A percentile compares a stretch with the other conserved stretches of the same genome.
Evolutionary conservation across 2,329 filamentous ascomycete genomes (phyloP).

Genomic region (Sporothrix brunneoviolacea): DNA sequence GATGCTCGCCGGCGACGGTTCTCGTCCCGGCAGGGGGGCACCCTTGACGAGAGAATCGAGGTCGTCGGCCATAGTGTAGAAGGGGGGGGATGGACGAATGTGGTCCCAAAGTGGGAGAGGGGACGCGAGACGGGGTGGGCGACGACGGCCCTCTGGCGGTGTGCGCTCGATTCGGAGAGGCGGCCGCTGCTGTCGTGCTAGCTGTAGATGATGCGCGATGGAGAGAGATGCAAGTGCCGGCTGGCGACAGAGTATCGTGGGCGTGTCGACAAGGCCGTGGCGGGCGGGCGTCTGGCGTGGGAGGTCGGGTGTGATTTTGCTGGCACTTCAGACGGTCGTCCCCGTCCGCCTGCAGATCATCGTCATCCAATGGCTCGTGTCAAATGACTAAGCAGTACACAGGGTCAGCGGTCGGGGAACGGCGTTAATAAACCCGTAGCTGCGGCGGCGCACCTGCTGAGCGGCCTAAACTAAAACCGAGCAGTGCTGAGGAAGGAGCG

Average conservation of each 20-base stretch:
- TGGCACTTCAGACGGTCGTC: too few species aligned
- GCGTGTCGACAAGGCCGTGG: not conserved
- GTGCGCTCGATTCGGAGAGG: not conserved
- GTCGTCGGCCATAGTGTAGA: slow-evolving; percentile 50
- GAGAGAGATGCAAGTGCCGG: too few species aligned
- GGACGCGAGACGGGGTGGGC: not conserved
- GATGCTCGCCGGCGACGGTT: slow-evolving; percentile 20
- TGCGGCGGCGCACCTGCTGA: too few species aligned
- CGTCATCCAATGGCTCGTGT: slow-evolving; percentile 11
- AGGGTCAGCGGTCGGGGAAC: too few species aligned
- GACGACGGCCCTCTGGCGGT: not conserved
- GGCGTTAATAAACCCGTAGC: too few species aligned
- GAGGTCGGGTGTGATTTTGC: too few species aligned
- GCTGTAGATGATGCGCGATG: too few species aligned
- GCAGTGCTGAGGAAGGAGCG: too few species aligned
- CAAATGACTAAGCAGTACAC: slow-evolving; percentile 13
- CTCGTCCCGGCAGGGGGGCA: slow-evolving; percentile 58
- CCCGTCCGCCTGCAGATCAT: not conserved
- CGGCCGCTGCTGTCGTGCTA: too few species aligned
- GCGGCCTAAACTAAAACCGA: too few species aligned
- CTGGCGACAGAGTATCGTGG: not conserved
- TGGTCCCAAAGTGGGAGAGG: not conserved
- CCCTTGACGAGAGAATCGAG: slow-evolving; percentile 92
- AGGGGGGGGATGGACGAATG: not conserved
- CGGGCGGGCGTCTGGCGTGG: not conserved